Base-by-base conservation (phyloP, 768 basidiomycete genomes). In the Xanthoconium purpureum region DNA sequence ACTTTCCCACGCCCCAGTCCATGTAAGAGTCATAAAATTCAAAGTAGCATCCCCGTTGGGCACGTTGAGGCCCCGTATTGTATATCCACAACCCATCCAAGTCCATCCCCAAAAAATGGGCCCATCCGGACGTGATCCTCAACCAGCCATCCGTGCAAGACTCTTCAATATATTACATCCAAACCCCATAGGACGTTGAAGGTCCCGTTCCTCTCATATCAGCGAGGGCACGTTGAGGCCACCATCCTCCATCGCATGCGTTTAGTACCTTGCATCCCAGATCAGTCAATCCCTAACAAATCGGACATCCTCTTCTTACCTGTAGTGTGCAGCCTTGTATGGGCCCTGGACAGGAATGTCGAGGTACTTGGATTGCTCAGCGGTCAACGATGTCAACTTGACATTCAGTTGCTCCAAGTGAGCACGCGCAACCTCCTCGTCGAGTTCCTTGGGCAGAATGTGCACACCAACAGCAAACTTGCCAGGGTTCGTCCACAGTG, bases 371-470 rank as follows among this genome's bases (percentile, higher is more conserved):
- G 94, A 84, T 77, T 99, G 97, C 60, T 80, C 81, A 13, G 80
- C 37, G 28, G 79, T 76, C 61, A 94, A 80, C 59, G 77, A 77
- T 44, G 94, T 96, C 74, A 99, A 83, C 80, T 95, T 94, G 79
- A 99, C 92, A 71, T 91, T 93, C 67, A 98, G 82, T 70, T 91
- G 87, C 48, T 80, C 81, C 55, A 98, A 80, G 76, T 99, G 97
- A 49, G 97, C 94, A 63, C 95, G 91, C 43, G 97, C 97, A 64
- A 99, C 97, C 77, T 98, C 95, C 81, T 99, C 97, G 67, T 99
- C 97, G 63, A 99, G 89, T 59, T 92, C 88, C 82, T 99, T 99
- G 62, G 96, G 97, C 48, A 99, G 82, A 78, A 98, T 95, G 83
- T 99, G 96, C 32, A 98, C 96, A 60, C 97, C 97, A 65, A 98